These are phyloP conservation scores for Tetrapisispora namnaoensis DNA, from an alignment of 805 yeast genomes.

Conservation along the genomic window DNA sequence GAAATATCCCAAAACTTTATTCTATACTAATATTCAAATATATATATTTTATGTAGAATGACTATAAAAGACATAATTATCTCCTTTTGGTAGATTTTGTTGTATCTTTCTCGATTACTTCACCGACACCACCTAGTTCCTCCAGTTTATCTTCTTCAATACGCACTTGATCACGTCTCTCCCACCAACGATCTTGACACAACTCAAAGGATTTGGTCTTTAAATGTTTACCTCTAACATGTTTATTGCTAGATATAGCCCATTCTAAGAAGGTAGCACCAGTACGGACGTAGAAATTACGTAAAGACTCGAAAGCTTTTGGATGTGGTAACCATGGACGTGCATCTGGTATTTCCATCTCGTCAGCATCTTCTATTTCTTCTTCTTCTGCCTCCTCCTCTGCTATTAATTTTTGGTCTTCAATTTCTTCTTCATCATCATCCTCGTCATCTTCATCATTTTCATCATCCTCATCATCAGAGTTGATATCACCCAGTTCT, in stretches of 20 bases:
- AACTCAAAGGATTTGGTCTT: conserved; percentile 83
- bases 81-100: conserved; percentile 46
- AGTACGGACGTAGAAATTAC: conserved; percentile 77
- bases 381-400: conserved; percentile 53
- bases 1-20: too few species aligned
- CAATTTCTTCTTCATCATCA: conserved; percentile 41
- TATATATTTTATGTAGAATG: too few species aligned
- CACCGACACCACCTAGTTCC: conserved; percentile 85
- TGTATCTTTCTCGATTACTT: conserved; percentile 66
- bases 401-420: conserved; percentile 34
- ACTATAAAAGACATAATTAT: background rate
- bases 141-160: conserved; percentile 82
- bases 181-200: conserved; percentile 97
- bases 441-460: conserved; percentile 63
- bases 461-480: conserved; percentile 56
- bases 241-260: conserved; percentile 81
- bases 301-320: conserved; percentile 76
- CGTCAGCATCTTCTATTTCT: conserved; percentile 54
- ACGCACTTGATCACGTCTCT: conserved; percentile 87
- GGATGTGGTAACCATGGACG: conserved; percentile 98
- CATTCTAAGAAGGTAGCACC: conserved; percentile 84
- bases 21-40: too few species aligned
- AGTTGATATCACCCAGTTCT: conserved; percentile 43
- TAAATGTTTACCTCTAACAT: conserved; percentile 80
- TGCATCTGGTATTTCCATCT: conserved; percentile 72